Percentiles rank a stretch among this genome's conserved stretches.
phyloP scores from a whole-genome alignment of 2,329 filamentous ascomycete species.

The Fusarium compactum region DNA sequence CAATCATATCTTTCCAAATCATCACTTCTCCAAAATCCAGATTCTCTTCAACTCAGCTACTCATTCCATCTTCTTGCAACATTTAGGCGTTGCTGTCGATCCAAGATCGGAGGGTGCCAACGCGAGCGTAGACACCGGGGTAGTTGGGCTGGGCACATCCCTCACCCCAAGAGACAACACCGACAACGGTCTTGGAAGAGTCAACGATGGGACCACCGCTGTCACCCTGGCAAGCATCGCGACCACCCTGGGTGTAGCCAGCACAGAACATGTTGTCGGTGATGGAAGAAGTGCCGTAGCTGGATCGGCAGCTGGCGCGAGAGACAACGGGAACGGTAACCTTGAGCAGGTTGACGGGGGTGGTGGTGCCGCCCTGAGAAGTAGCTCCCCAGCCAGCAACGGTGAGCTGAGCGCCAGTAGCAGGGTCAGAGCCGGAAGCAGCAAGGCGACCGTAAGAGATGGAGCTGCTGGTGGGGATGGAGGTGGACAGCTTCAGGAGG shows the following conservation, averaged over 20 bases:
- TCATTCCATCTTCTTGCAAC: not conserved
- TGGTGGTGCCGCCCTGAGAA: conserved; percentile 15
- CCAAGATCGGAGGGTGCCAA: conserved; percentile 45
- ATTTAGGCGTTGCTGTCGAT: conserved; percentile 42
- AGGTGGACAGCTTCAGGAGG: conserved; percentile 47
- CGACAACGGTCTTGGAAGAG: conserved; percentile 39
- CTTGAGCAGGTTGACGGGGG: conserved; percentile 46
- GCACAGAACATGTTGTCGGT: conserved; percentile 52
- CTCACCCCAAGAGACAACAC: conserved; percentile 50
- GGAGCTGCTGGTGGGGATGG: conserved; percentile 24
- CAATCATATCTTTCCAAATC: not conserved
- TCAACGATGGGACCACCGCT: conserved; percentile 50
- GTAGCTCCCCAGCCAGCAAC: conserved; percentile 49
- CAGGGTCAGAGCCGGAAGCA: conserved; percentile 45
- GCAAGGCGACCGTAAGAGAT: conserved; percentile 46
- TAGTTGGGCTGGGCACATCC: conserved; percentile 46
- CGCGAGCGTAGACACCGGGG: conserved; percentile 48
- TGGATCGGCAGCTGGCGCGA: conserved; percentile 43
- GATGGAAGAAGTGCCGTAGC: conserved; percentile 44
- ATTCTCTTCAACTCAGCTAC: not conserved
- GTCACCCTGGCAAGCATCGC: conserved; percentile 52
- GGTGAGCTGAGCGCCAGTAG: conserved; percentile 26
- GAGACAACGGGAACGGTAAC: conserved; percentile 49
- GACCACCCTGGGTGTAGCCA: conserved; percentile 44
- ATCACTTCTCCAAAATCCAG: not conserved